phyloP scores from a whole-genome alignment of 164 flowering plant species.

The Chimonanthus praecox region DNA sequence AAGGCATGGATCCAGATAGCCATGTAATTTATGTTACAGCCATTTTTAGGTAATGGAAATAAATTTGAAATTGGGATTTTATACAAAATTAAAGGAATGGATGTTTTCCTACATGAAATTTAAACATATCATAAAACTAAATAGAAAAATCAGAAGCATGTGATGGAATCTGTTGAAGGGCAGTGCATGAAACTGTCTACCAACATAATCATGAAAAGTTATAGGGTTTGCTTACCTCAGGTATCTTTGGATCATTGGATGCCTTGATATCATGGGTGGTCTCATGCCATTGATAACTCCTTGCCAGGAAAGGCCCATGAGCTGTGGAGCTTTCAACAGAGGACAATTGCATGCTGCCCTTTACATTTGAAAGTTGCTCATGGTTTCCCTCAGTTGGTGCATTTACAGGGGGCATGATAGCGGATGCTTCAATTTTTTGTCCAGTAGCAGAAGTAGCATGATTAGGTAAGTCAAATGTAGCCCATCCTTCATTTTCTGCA shows the following conservation, averaged over 20 bases:
- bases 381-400: conserved; percentile 22
- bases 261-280: conserved; percentile 23
- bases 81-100: background rate
- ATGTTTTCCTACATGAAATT: background rate
- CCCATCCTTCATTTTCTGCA: conserved; percentile 82
- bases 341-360: conserved; percentile 36
- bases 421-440: conserved; percentile 15
- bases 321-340: conserved; percentile 22
- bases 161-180: background rate
- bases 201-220: background rate
- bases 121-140: background rate
- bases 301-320: conserved; percentile 23
- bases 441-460: conserved; percentile 19
- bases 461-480: conserved; percentile 77
- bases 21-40: background rate
- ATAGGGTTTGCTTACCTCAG: conserved; percentile 31
- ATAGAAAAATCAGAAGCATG: background rate
- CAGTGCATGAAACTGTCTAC: background rate
- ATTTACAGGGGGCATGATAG: conserved; percentile 15
- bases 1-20: no score
- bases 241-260: conserved; percentile 15
- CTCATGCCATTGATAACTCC: conserved; percentile 37
- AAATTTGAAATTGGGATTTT: background rate
- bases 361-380: conserved; percentile 25
- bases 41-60: background rate